These are phyloP conservation scores for Boletus bicolor DNA, from an alignment of 768 basidiomycete genomes.

Conservation along the genomic window DNA sequence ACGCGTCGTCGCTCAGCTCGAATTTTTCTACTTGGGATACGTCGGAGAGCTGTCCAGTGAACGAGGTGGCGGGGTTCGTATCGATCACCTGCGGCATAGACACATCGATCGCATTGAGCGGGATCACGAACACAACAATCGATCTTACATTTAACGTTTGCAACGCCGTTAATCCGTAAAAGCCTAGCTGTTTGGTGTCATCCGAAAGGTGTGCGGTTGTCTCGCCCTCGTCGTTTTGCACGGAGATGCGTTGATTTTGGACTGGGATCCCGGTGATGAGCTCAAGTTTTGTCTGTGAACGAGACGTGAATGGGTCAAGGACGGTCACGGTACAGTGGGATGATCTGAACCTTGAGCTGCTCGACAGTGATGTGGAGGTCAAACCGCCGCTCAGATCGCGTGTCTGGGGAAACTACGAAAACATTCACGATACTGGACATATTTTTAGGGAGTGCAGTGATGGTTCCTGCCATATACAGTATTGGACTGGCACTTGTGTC, in stretches of 20 bases:
- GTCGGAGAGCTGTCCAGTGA: slow-evolving; percentile 84
- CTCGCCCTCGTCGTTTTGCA: slow-evolving; percentile 56
- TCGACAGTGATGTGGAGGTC: slow-evolving; percentile 71
- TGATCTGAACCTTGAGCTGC: slow-evolving; percentile 70
- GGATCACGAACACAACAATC: not conserved
- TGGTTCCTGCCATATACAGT: too few species aligned
- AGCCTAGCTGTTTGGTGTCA: slow-evolving; percentile 64
- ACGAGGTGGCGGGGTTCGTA: slow-evolving; percentile 67
- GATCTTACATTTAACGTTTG: slow-evolving; percentile 74
- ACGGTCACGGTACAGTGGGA: not conserved
- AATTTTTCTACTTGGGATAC: slow-evolving; percentile 89
- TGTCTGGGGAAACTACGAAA: slow-evolving; percentile 83
- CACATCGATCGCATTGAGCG: not conserved
- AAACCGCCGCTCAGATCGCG: slow-evolving; percentile 83
- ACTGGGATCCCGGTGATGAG: slow-evolving; percentile 87
- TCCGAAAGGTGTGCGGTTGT: slow-evolving; percentile 59
- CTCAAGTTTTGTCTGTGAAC: slow-evolving; percentile 70
- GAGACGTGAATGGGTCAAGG: not conserved
- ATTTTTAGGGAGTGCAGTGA: not conserved
- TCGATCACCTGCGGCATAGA: slow-evolving; percentile 57
- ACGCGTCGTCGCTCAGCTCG: slow-evolving; percentile 79
- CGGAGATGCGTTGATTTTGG: slow-evolving; percentile 62
- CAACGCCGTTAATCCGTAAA: slow-evolving; percentile 70
- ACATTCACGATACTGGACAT: slow-evolving; percentile 58
- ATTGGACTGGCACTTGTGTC: too few species aligned